phyloP scores from a whole-genome alignment of 768 basidiomycete genomes.

The Strobilomyces confusus region DNA sequence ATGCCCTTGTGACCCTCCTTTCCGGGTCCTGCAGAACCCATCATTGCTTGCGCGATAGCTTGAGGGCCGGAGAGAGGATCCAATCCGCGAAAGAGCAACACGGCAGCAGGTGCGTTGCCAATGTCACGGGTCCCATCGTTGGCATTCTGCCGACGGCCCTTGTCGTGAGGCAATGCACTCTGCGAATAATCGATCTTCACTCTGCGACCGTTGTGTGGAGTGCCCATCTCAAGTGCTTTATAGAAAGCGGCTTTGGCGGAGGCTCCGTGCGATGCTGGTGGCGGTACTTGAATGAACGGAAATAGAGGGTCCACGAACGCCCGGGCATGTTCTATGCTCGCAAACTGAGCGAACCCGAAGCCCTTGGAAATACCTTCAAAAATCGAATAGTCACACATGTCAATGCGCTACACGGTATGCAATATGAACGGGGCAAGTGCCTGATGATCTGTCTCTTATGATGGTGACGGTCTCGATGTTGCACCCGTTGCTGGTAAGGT shows the following conservation, averaged over 20 bases:
- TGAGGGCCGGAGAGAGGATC: slow-evolving; percentile 86
- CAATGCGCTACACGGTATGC: slow-evolving; percentile 62
- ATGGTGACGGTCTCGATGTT: slow-evolving; percentile 87
- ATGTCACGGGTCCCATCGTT: slow-evolving; percentile 98
- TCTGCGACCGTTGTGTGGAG: slow-evolving; percentile 72
- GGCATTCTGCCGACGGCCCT: slow-evolving; percentile 58
- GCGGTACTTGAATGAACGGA: slow-evolving; percentile 90
- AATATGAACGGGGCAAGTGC: slow-evolving; percentile 85
- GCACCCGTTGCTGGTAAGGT: slow-evolving; percentile 68
- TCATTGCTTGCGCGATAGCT: slow-evolving; percentile 81
- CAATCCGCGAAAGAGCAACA: slow-evolving; percentile 86
- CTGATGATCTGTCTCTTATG: slow-evolving; percentile 94
- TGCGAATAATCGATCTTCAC: slow-evolving; percentile 97
- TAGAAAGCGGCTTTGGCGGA: slow-evolving; percentile 68
- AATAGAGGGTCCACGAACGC: slow-evolving; percentile 89
- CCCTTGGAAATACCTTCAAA: slow-evolving; percentile 88
- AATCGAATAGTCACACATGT: slow-evolving; percentile 65
- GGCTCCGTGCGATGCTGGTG: slow-evolving; percentile 83
- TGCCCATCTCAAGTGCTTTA: slow-evolving; percentile 68
- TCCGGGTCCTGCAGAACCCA: slow-evolving; percentile 70
- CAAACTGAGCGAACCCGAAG: slow-evolving; percentile 96
- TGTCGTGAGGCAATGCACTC: slow-evolving; percentile 70
- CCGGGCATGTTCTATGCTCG: slow-evolving; percentile 78
- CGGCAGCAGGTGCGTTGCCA: slow-evolving; percentile 75
- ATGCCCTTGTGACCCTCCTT: slow-evolving; percentile 83